phyloP scores from a whole-genome alignment of 257 asterid genomes.

The Lycium barbarum region DNA sequence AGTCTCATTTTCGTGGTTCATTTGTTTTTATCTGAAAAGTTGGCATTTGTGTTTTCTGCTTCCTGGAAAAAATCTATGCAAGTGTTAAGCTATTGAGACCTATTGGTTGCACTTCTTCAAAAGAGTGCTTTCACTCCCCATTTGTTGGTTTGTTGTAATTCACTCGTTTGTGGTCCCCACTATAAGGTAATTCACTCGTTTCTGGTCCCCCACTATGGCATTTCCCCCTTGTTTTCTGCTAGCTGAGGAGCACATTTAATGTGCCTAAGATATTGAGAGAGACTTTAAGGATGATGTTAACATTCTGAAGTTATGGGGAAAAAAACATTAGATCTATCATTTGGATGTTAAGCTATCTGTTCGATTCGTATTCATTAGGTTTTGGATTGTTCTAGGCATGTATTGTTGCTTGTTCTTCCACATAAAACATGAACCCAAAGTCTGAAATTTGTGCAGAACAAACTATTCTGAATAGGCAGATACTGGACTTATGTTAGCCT shows the following conservation, averaged over 20 bases:
- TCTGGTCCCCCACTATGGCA: neutral
- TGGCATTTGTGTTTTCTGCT: neutral
- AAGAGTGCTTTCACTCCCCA: neutral
- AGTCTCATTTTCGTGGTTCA: neutral
- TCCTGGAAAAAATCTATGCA: slow-evolving; percentile 7
- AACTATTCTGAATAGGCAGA: neutral
- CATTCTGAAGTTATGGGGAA: neutral
- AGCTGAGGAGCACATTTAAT: neutral
- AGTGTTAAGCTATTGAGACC: neutral
- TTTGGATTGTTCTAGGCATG: neutral
- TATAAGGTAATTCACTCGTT: neutral
- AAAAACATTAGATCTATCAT: neutral
- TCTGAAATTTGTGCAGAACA: neutral
- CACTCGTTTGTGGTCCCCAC: neutral
- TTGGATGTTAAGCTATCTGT: neutral
- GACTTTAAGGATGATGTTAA: neutral
- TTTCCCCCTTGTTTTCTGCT: slow-evolving; percentile 7
- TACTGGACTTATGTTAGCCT: neutral
- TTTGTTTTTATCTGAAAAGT: neutral
- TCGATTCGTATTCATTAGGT: neutral
- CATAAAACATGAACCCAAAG: neutral
- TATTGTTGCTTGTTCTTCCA: too few relatives aligned
- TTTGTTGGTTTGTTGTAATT: slow-evolving; percentile 18
- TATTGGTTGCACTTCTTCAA: neutral
- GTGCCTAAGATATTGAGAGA: slow-evolving; percentile 16